These are phyloP conservation scores for Sarocladiaceae sp. DNA, from an alignment of 2,329 filamentous ascomycete species.

Conservation along the genomic window DNA sequence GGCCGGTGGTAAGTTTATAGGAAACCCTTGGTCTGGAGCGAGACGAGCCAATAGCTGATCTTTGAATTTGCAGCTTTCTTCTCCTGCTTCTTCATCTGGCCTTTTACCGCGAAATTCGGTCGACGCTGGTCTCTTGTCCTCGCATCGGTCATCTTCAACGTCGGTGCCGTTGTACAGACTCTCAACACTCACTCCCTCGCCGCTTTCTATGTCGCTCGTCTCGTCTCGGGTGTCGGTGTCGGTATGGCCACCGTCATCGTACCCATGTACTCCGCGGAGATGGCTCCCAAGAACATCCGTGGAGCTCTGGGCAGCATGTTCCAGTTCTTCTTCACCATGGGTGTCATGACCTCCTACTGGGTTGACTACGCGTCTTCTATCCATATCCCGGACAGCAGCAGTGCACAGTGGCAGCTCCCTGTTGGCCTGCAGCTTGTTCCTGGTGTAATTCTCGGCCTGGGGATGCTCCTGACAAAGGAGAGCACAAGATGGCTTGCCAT, in stretches of 20 bases:
- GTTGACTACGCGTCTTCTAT: constrained; percentile 39
- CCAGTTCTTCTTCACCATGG: constrained; percentile 38
- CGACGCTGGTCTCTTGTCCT: constrained; percentile 30
- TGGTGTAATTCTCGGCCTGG: constrained; percentile 37
- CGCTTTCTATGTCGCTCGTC: constrained; percentile 32
- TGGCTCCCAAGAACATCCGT: constrained; percentile 39
- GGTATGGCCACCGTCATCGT: constrained; percentile 35
- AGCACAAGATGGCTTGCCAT: no score
- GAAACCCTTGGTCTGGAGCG: no score
- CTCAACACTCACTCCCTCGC: constrained; percentile 30
- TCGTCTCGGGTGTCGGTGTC: constrained; percentile 28
- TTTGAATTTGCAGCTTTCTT: no score
- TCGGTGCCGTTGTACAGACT: constrained; percentile 33
- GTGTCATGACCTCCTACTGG: constrained; percentile 36
- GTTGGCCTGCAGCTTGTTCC: constrained; percentile 41
- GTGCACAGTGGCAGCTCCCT: constrained; percentile 44
- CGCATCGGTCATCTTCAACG: constrained; percentile 35
- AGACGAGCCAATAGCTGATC: no score
- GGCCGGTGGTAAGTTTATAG: no score
- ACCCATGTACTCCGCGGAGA: constrained; percentile 39
- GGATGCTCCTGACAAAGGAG: constrained; percentile 43
- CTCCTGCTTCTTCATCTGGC: no score
- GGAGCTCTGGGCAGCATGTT: constrained; percentile 37
- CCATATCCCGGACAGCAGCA: constrained; percentile 28
- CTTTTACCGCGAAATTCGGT: constrained; percentile 19